A percentile compares a stretch with the other conserved stretches of the same genome.
These are phyloP conservation scores for Diplocarpon mali DNA, from an alignment of 2,329 filamentous ascomycete genomes.

Conservation along the genomic window DNA sequence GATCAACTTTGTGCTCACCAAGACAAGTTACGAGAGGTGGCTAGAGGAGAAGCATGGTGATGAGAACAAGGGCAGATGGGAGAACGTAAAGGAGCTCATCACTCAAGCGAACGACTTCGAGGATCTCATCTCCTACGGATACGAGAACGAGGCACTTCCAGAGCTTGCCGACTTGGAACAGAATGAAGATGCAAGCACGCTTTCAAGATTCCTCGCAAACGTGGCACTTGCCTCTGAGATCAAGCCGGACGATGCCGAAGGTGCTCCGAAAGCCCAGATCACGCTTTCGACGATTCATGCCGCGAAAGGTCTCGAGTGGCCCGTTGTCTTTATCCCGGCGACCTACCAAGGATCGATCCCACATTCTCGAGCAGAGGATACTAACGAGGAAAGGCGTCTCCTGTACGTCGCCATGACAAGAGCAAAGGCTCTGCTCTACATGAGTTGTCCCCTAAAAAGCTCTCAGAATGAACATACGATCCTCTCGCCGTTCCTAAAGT, in stretches of 20 bases:
- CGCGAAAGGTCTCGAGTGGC: slow-evolving; percentile 94
- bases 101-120: slow-evolving; percentile 64
- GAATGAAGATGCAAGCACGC: slow-evolving; percentile 46
- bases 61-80: slow-evolving; percentile 70
- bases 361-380: slow-evolving; percentile 74
- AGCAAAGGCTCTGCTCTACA: slow-evolving; percentile 74
- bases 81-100: slow-evolving; percentile 82
- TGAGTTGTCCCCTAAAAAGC: slow-evolving; percentile 67
- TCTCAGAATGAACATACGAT: slow-evolving; percentile 51
- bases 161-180: slow-evolving; percentile 64
- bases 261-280: slow-evolving; percentile 50
- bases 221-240: slow-evolving; percentile 76
- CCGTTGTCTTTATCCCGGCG: slow-evolving; percentile 83
- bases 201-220: slow-evolving; percentile 80
- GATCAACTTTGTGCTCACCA: slow-evolving; percentile 46
- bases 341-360: slow-evolving; percentile 87
- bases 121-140: slow-evolving; percentile 19
- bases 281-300: slow-evolving; percentile 96
- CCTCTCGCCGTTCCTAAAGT: slow-evolving; percentile 62
- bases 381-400: slow-evolving; percentile 75
- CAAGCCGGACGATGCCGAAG: slow-evolving; percentile 49
- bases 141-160: slow-evolving; percentile 47
- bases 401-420: slow-evolving; percentile 96
- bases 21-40: slow-evolving; percentile 63
- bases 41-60: slow-evolving; percentile 61